Conservation (phyloP, 2,329 filamentous ascomycete genomes). For the Diaporthe eres region DNA sequence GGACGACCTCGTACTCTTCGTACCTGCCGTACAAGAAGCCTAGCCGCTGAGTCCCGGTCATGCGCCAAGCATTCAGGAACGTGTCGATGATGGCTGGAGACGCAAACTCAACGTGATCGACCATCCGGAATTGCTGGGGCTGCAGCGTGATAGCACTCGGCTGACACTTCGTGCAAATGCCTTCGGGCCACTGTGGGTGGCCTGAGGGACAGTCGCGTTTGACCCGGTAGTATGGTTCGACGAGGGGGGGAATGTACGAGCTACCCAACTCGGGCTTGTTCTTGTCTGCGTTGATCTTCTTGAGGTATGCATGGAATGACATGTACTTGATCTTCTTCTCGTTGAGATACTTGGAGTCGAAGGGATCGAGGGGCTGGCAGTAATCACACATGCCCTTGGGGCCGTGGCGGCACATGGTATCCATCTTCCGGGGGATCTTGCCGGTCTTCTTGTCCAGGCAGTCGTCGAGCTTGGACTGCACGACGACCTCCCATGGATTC, state of each 20-base stretch:
- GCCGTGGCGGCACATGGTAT: conserved; percentile 93
- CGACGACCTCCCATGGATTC: conserved; percentile 94
- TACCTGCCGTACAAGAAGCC: conserved; percentile 95
- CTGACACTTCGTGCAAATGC: conserved; percentile 98
- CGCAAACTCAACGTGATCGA: conserved; percentile 98
- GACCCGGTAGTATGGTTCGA: conserved; percentile 93
- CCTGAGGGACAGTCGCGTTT: conserved; percentile 91
- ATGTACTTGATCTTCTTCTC: conserved; percentile 99
- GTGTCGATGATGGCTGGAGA: conserved; percentile 86
- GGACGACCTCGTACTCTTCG: conserved; percentile 91
- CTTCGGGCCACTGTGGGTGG: conserved; percentile 93
- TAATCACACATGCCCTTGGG: conserved; percentile 99
- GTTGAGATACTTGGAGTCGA: conserved; percentile 86
- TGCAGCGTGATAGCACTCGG: conserved; percentile 96
- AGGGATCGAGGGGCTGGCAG: conserved; percentile 97
- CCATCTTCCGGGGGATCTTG: conserved; percentile 83
- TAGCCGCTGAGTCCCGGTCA: conserved; percentile 84
- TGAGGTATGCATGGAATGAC: conserved; percentile 93
- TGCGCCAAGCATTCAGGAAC: conserved; percentile 94
- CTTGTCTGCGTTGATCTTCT: conserved; percentile 95
- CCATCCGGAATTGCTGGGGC: conserved; percentile 94
- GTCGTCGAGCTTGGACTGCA: conserved; percentile 90
- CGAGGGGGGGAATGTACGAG: conserved; percentile 96
- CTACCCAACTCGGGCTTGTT: conserved; percentile 95
- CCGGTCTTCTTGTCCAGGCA: conserved; percentile 88